Base-by-base conservation (phyloP, 2,329 filamentous ascomycete genomes). In the Ceratocystis diversiconidia region DNA sequence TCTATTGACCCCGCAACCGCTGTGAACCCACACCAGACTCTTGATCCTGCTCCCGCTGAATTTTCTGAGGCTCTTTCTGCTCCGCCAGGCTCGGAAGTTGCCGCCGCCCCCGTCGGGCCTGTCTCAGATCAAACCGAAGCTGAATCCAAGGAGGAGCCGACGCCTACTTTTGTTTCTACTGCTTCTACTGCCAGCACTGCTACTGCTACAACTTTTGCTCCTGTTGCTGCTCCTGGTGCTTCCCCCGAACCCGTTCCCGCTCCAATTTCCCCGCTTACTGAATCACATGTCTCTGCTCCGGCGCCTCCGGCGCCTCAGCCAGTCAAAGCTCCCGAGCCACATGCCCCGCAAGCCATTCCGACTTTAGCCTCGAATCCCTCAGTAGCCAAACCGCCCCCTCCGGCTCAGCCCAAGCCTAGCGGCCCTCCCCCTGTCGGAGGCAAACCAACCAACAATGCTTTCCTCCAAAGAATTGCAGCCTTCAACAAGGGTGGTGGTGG, bases 381-480 rank as follows among this genome's bases (percentile, higher is more conserved):
- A 52, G 72, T 72, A 66, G 67, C 72, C 62, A 76, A 76, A 67
- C 66, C 72, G 8, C 28, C 52, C 15, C 28, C 64, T 32, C 32
- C 74, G 28, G 52, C 70, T 8, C 68, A 68, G 30, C 72, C 73
- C 68, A 82, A 79, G 70, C 73, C 77, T 65, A 79, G 78, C 65
- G 84, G 83, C 67, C 80, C 85, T 25, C 86, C 89, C 48, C 87
- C 90, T 12, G 80, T 81, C 8, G 75, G 79, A 8, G 89, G 90
- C 70, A 96, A 95, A 74, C 90, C 91, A 32, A 74, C 75, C 10
- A 80, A 79, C 59, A 89, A 83, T 72, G 90, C 94, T 1, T 97
- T 99, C 78, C 92, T 84, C 73, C 94, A 97, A 76, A 89, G 94
- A 69, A 96, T 99, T 73, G 94, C 94, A 43, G 92, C 94, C 57